Evolutionary conservation across 768 basidiomycete genomes (phyloP), one percentile per base, ranked within the genome.

Genomic region (Mycena alexandri): DNA sequence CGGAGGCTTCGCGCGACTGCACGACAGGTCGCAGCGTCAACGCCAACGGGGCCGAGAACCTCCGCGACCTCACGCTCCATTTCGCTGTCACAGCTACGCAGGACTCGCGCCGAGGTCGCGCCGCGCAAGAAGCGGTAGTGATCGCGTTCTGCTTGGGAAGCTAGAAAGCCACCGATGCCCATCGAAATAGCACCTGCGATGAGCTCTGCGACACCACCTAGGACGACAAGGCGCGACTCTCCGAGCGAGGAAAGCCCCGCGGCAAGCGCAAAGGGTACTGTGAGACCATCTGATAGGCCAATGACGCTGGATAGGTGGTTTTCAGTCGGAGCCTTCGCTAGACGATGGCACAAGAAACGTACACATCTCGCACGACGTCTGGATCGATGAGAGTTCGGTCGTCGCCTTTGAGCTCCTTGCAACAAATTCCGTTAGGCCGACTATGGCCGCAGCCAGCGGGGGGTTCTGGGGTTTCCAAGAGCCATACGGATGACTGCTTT

Each of bases 121-220:
- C 86, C 84, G 36, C 84, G 87, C 34, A 92, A 87, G 79, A 93
- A 98, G 51, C 90, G 92, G 77, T 92, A 96, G 79, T 98, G 93
- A 77, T 98, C 97, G 52, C 96, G 91, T 79, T 99, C 98, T 36
- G 97, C 92, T 79, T 99, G 94, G 1, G 96, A 95, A 3, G 96
- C 96, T 54, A 99, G 90, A 86, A 97, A 98, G 24, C 97, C 97
- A 59, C 98, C 98, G 44, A 99, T 93, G 67, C 98, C 98, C 97
- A 99, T 99, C 2, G 93, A 95, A 50, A 99, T 93, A 14, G 96
- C 94, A 8, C 98, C 98, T 1, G 96, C 95, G 63, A 97, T 94
- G 71, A 99, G 90, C 77, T 99, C 98, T 0, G 98, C 97, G 41
- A 98, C 81, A 17, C 98, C 98, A 60, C 95, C 97, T 25, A 97